Conservation (phyloP, 345 rosid species). For the Erodium maritimum region DNA sequence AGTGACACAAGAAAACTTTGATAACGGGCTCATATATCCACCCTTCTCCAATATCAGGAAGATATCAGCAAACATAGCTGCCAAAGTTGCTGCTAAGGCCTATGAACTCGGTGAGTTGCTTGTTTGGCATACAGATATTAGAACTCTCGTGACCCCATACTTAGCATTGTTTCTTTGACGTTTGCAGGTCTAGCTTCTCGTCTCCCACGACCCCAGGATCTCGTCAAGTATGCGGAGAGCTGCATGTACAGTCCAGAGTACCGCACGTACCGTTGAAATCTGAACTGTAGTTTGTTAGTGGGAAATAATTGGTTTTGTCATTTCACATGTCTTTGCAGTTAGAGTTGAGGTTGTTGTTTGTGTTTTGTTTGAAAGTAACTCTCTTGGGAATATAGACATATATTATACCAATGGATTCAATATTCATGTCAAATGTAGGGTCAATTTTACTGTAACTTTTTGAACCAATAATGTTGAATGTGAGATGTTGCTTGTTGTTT, state of each 20-base stretch:
- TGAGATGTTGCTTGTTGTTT: too few species aligned
- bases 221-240: constrained; percentile 74
- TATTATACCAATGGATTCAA: too few species aligned
- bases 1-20: constrained; percentile 51
- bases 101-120: constrained; percentile 73
- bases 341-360: too few species aligned
- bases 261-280: constrained; percentile 59
- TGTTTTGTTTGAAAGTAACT: too few species aligned
- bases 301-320: too few species aligned
- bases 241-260: constrained; percentile 92
- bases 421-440: too few species aligned
- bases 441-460: too few species aligned
- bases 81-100: constrained; percentile 78
- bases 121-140: background rate
- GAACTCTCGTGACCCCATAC: background rate
- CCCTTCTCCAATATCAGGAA: constrained; percentile 80
- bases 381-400: too few species aligned
- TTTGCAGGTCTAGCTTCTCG: constrained; percentile 67
- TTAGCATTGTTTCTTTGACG: background rate
- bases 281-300: background rate
- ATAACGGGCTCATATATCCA: constrained; percentile 79
- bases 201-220: constrained; percentile 79
- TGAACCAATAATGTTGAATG: too few species aligned
- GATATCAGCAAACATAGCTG: constrained; percentile 86
- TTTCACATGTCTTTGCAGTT: too few species aligned